These are phyloP conservation scores for Didymella glomerata DNA, from an alignment of 2,329 filamentous ascomycete genomes.

Conservation along the genomic window DNA sequence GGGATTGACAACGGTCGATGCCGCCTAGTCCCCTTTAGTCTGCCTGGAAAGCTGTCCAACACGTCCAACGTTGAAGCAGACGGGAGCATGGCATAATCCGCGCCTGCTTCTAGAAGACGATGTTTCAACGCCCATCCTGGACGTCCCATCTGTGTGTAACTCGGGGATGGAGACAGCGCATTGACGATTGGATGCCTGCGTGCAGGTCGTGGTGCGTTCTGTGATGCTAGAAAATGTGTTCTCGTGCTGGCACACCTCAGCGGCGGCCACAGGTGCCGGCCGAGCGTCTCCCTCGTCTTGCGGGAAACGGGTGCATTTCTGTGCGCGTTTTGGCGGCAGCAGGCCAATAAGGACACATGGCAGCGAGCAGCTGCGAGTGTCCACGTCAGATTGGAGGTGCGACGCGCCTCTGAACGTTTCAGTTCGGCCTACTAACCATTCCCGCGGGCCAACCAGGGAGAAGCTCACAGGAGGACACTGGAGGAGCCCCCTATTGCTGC, in stretches of 20 bases:
- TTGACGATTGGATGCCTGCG: background rate
- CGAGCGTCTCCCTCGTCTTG: slow-evolving; percentile 5
- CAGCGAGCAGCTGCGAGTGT: slow-evolving; percentile 22
- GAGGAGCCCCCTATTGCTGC: slow-evolving; percentile 18
- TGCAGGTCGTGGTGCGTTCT: background rate
- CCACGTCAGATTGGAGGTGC: slow-evolving; percentile 43
- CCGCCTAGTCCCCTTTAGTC: slow-evolving; percentile 23
- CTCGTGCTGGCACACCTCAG: slow-evolving; percentile 13
- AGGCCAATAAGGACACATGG: slow-evolving; percentile 23
- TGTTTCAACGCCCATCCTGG: slow-evolving; percentile 24
- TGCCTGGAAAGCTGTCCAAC: slow-evolving; percentile 16
- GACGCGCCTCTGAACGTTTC: slow-evolving; percentile 46
- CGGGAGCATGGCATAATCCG: slow-evolving; percentile 21
- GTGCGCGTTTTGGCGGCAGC: background rate
- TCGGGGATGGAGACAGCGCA: background rate
- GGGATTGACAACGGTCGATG: slow-evolving; percentile 33
- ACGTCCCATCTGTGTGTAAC: slow-evolving; percentile 1
- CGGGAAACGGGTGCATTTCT: background rate
- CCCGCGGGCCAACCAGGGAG: slow-evolving; percentile 36
- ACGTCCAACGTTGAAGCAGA: background rate
- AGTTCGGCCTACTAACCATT: slow-evolving; percentile 22
- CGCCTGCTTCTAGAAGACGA: slow-evolving; percentile 18
- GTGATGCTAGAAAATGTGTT: slow-evolving; percentile 7
- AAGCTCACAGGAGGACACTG: slow-evolving; percentile 18
- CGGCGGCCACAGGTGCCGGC: background rate